Conservation (phyloP, 192 early-diverging fungal species). For the Coemansia sp. region DNA sequence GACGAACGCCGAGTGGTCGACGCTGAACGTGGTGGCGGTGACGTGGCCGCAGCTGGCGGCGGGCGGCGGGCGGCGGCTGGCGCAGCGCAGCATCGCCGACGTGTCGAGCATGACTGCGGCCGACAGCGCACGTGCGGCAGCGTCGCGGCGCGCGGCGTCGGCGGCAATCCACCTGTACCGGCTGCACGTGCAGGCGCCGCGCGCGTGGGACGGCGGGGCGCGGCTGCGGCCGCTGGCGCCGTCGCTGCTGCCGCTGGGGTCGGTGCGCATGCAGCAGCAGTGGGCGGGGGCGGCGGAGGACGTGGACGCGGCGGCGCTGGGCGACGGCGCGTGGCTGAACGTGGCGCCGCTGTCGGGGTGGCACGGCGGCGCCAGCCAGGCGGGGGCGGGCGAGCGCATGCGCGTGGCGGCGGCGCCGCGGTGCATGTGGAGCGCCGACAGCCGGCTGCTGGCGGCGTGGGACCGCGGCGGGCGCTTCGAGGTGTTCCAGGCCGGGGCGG, state of each 20-base stretch:
- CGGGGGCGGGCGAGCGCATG: slow-evolving; percentile 39
- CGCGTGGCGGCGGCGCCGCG: slow-evolving; percentile 43
- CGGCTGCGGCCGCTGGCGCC: slow-evolving; percentile 29
- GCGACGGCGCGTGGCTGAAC: slow-evolving; percentile 9
- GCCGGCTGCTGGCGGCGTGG: slow-evolving; percentile 37
- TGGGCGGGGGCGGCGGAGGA: slow-evolving; percentile 22
- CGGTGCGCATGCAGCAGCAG: slow-evolving; percentile 47
- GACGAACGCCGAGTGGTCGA: slow-evolving; percentile 50
- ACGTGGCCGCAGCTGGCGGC: slow-evolving; percentile 49
- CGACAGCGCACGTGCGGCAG: slow-evolving; percentile 30
- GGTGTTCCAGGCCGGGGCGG: slow-evolving; percentile 33
- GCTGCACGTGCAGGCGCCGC: slow-evolving; percentile 41
- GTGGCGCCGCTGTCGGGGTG: slow-evolving; percentile 49
- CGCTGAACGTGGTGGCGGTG: slow-evolving; percentile 46
- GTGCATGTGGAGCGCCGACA: slow-evolving; percentile 48
- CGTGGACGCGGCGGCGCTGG: background rate
- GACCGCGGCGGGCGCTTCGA: slow-evolving; percentile 50
- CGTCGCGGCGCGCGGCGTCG: slow-evolving; percentile 38
- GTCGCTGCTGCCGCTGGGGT: slow-evolving; percentile 48
- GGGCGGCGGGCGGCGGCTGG: slow-evolving; percentile 27
- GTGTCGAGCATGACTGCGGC: slow-evolving; percentile 34
- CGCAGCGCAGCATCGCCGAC: slow-evolving; percentile 41
- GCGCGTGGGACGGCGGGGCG: slow-evolving; percentile 29
- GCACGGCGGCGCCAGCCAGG: slow-evolving; percentile 42
- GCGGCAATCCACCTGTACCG: slow-evolving; percentile 45